Base-by-base conservation (phyloP, 352 stramenopile genomes). In the Phytophthora chlamydospora region DNA sequence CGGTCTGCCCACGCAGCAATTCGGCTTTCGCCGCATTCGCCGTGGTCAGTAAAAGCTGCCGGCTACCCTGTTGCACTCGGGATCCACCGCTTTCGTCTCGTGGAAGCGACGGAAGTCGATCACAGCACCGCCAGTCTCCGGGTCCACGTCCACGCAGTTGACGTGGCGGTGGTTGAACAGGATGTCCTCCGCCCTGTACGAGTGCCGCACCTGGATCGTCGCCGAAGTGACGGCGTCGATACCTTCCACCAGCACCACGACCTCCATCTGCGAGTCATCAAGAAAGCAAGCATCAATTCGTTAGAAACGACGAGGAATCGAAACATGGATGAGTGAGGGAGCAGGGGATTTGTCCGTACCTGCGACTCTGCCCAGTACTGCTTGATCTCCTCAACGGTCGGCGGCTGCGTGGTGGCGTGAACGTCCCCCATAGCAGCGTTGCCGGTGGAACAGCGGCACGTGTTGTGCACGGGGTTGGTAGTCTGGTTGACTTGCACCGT, bases 181-280 rank as follows among this genome's bases (percentile, higher is more conserved):
- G 41, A 99, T 91, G 54, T 99, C 95, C 12, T 91, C 80, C 4
- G 74, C 60, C 68, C 90, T 94, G 78, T 98, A 99, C 16, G 93
- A 98, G 79, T 99, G 96, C 16, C 96, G 83, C 42, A 98, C 92
- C 66, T 99, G 97, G 42, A 98, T 93, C 31, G 91, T 97, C 43
- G 90, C 80, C n/a, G 89, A 97, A 17, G 96, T 98, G 31, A 98
- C 82, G 24, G 96, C 92, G 55, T 98, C 96, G 24, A 97, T 98
- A 24, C 96, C 96, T 77, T 99, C 96, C 2, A 98, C 80, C 33
- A 98, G 75, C 32, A 98, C 93, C n/a, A 99, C 87, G 46, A 99
- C 86, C 78, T 99, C 97, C 33, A 98, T 62, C 71, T 98, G 50
- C 17, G 70, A 19, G 7, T 29, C 16, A 45, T 24, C 21, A 19